Conservation (phyloP, 805 yeast species). For the Candida cerambycidarum region DNA sequence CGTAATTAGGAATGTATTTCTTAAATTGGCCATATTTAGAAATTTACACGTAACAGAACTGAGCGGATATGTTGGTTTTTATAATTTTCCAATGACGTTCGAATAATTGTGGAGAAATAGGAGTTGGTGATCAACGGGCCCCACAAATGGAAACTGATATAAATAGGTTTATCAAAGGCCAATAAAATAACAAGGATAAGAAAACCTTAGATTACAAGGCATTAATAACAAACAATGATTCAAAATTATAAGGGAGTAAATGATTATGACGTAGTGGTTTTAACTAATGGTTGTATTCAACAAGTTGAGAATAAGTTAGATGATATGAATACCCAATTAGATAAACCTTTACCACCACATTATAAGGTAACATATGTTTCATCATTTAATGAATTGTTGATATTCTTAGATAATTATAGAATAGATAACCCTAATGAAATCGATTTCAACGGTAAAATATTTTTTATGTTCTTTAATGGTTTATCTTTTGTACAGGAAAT, state of each 20-base stretch:
- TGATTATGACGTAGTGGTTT: conserved; percentile 33
- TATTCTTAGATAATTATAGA: conserved; percentile 24
- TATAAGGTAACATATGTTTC: conserved; percentile 11
- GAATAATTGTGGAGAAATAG: conserved; percentile 4
- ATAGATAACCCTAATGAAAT: conserved; percentile 10
- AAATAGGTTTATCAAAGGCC: conserved; percentile 17
- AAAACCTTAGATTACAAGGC: not conserved
- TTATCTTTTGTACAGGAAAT: conserved; percentile 31
- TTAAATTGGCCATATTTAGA: too few relatives aligned
- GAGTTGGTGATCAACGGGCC: conserved; percentile 1
- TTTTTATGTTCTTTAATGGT: conserved; percentile 41
- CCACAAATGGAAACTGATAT: conserved; percentile 4
- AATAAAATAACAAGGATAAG: conserved; percentile 16
- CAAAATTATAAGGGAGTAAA: conserved; percentile 34
- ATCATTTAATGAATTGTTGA: conserved; percentile 14
- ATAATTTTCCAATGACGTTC: conserved; percentile 2
- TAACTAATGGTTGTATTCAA: conserved; percentile 33
- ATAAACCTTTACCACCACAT: conserved; percentile 13
- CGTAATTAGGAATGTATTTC: not conserved
- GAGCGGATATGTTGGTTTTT: too few relatives aligned
- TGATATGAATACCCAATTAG: conserved; percentile 22
- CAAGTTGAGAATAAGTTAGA: conserved; percentile 29
- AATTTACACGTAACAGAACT: too few relatives aligned
- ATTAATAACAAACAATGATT: conserved; percentile 23
- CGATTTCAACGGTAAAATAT: conserved; percentile 27